Conservation (phyloP, 768 basidiomycete species). For the Boletus rex-veris region DNA sequence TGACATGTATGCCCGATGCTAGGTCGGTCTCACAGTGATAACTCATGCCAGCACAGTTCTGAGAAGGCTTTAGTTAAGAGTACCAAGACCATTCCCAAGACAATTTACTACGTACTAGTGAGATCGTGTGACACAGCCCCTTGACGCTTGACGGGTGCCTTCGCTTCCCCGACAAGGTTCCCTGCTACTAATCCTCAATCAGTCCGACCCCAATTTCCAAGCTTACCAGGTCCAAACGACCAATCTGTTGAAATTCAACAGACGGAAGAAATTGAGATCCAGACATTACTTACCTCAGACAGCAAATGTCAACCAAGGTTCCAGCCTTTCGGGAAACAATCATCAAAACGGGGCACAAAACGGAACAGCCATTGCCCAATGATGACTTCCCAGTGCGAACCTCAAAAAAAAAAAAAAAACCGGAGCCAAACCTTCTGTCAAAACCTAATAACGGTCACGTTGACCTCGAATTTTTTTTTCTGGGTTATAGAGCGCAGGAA, state of each 20-base stretch:
- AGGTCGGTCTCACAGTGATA: not conserved
- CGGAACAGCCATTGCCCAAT: conserved; percentile 2
- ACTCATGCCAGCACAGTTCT: conserved; percentile 10
- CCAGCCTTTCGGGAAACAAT: not conserved
- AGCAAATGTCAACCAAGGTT: conserved; percentile 28
- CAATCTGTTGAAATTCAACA: not conserved
- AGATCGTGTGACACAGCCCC: conserved; percentile 13
- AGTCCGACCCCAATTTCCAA: conserved; percentile 15
- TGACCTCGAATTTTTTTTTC: conserved; percentile 3
- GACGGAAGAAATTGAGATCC: not conserved
- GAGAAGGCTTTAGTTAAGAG: conserved; percentile 2
- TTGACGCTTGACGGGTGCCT: conserved; percentile 11
- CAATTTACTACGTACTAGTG: not conserved
- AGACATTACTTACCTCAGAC: conserved; percentile 1
- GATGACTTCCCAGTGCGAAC: not conserved
- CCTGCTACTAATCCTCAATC: conserved; percentile 17
- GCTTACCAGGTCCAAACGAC: conserved; percentile 1
- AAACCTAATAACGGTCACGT: conserved; percentile 14
- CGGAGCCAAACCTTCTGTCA: conserved; percentile 17
- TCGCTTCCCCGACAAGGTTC: conserved; percentile 13
- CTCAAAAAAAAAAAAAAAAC: conserved; percentile 1
- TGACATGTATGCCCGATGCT: conserved; percentile 4
- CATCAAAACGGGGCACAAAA: conserved; percentile 12
- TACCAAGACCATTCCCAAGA: conserved; percentile 6
- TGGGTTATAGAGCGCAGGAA: conserved; percentile 29